These are phyloP conservation scores for Trichoderma harzianum DNA, from an alignment of 2,329 filamentous ascomycete genomes.

Conservation along the genomic window DNA sequence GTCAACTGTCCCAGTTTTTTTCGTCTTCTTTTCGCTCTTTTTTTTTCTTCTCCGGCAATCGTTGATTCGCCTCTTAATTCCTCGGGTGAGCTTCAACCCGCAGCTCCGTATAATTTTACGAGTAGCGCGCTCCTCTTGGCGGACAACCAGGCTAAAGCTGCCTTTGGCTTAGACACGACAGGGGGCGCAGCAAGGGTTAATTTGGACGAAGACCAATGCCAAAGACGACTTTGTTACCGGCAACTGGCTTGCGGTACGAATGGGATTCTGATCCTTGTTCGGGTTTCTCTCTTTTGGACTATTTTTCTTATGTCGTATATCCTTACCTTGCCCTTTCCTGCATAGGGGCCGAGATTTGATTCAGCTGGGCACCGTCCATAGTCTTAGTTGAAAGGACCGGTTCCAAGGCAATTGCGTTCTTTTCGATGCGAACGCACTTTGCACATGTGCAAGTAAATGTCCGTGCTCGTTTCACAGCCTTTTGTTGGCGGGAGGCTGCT, in stretches of 20 bases:
- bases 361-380: neutral
- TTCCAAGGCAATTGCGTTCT: neutral
- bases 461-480: neutral
- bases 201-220: neutral
- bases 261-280: neutral
- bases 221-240: neutral
- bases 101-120: constrained; percentile 13
- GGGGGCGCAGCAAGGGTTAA: neutral
- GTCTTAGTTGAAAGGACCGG: neutral
- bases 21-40: neutral
- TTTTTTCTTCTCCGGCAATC: neutral
- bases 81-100: neutral
- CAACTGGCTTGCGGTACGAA: neutral
- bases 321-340: neutral
- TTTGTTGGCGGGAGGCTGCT: neutral
- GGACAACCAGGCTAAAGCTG: neutral
- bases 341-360: neutral
- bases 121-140: neutral
- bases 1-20: neutral
- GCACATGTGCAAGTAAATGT: no score
- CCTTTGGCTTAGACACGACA: neutral
- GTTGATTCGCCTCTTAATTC: neutral
- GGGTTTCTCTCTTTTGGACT: neutral
- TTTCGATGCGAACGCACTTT: neutral
- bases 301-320: neutral